Base-by-base conservation (phyloP, 2,329 filamentous ascomycete genomes). In the Talaromyces atroroseus region DNA sequence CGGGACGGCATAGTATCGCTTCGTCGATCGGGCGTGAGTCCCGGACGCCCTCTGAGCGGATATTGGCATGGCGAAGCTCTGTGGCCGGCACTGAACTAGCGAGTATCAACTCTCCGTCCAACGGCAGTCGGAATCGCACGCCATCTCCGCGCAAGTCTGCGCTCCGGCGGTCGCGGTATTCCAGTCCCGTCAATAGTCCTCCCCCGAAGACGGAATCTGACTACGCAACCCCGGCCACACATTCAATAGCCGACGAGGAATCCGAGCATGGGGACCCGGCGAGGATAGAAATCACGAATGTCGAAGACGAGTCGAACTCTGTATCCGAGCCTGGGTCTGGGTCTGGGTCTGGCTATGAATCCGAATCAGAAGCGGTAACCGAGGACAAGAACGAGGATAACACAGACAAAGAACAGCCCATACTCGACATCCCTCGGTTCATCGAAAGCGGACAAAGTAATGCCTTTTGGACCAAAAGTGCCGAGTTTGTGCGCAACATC, bases 21-120 rank as follows among this genome's bases (percentile, higher is more conserved):
- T 65, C 76, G 66, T 67, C 80, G 70, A 64, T 80, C 71, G 58
- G 70, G 49, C 73, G 70, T 47, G 72, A 74, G 50, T 77, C 68
- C 14, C 76, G 70, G 61, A 81, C 81, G 2, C 76, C 79, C 0
- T 79, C 86, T 1, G 92, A 97, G 61, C 83, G 89, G 16, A 96
- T 96, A 62, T 80, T 95, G 61, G 88, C 84, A 50, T 99, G 92
- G 92, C 84, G 92, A 3, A 90, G 95, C 62, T 81, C 81, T 12
- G 80, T 89, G 56, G 75, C 77, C 16, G 78, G 79, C 55, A 78
- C 78, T 5, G 79, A 78, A 59, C 78, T 75, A 46, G 64, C 74
- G 34, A 79, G 74, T 59, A 69, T 78, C 29, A 72, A 66, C 24
- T 66, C 67, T 8, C 69, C 50, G 12, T 26, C 50, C 7, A 53